Conservation (phyloP, 495 filamentous ascomycete genomes). For the Penicillium tannophilum region DNA sequence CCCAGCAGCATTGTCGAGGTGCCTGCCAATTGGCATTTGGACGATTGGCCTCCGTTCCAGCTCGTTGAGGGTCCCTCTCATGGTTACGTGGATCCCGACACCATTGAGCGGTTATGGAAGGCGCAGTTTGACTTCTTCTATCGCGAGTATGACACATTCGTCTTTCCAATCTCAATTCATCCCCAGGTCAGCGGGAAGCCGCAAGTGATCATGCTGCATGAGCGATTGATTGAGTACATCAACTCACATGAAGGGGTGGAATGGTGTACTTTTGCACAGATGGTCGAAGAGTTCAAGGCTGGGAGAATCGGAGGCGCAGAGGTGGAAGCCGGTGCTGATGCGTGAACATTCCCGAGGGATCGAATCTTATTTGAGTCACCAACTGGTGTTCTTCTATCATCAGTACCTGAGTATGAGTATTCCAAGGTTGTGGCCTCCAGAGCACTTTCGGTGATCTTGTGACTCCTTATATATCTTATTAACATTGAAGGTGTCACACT, state of each 20-base stretch:
- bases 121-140: conserved; percentile 64
- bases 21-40: conserved; percentile 59
- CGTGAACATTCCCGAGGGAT: no score
- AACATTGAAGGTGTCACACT: no score
- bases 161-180: conserved; percentile 64
- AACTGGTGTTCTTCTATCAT: no score
- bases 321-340: conserved; percentile 3
- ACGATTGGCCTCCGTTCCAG: conserved; percentile 59
- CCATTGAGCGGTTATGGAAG: conserved; percentile 60
- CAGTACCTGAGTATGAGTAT: no score
- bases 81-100: conserved; percentile 58
- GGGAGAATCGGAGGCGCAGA: conserved; percentile 4
- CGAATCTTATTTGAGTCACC: no score
- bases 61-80: conserved; percentile 54
- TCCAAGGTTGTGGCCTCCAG: no score
- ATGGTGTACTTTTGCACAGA: conserved; percentile 58
- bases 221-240: conserved; percentile 50
- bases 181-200: conserved; percentile 61
- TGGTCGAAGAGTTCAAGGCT: conserved; percentile 56
- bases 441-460: no score
- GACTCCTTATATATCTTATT: no score
- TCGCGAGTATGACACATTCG: conserved; percentile 61
- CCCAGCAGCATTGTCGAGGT: conserved; percentile 57
- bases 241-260: conserved; percentile 56
- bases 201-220: conserved; percentile 60